Percentiles rank a stretch among this genome's conserved stretches.
phyloP scores from a whole-genome alignment of 352 stramenopile species.

The Thraustochytrium striatum region DNA sequence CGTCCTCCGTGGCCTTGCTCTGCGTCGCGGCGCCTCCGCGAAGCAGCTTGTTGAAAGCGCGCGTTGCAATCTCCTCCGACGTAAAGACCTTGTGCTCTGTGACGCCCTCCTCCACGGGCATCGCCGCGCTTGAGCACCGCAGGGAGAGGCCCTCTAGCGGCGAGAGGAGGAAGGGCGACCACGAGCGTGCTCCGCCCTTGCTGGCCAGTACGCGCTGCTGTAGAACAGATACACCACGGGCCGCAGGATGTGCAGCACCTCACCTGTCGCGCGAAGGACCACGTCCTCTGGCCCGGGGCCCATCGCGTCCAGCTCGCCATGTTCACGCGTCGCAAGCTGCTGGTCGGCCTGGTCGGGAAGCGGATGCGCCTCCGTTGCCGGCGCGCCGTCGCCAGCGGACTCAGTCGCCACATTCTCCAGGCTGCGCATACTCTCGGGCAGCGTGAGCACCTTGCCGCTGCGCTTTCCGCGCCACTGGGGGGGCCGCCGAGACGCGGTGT shows the following conservation, averaged over 20 bases:
- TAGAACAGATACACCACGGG: slow-evolving; percentile 27
- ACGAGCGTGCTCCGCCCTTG: not conserved
- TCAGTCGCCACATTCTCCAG: slow-evolving; percentile 12
- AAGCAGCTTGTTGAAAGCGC: not conserved
- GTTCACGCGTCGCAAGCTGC: not conserved
- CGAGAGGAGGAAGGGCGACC: not conserved
- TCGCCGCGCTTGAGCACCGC: slow-evolving; percentile 1
- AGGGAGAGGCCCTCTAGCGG: slow-evolving; percentile 19
- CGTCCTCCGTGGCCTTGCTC: slow-evolving; percentile 9
- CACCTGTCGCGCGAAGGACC: not conserved
- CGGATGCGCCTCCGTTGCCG: too few species aligned
- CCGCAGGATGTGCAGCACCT: slow-evolving; percentile 25
- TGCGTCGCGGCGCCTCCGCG: not conserved
- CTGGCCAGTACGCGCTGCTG: too few species aligned
- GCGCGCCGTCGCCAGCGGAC: not conserved
- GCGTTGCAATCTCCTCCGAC: not conserved
- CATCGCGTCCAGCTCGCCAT: too few species aligned
- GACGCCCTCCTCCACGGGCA: not conserved
- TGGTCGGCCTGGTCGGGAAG: not conserved
- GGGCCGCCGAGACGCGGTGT: not conserved
- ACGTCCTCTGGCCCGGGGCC: slow-evolving; percentile 2
- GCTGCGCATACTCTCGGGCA: not conserved
- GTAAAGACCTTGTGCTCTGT: not conserved
- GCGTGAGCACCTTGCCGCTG: slow-evolving; percentile 16
- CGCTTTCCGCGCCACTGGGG: slow-evolving; percentile 1